Percentiles rank a stretch among this genome's conserved stretches.
Conservation (phyloP, 176 grass and related monocot genomes). For the Hsuehochloa calcarea region DNA sequence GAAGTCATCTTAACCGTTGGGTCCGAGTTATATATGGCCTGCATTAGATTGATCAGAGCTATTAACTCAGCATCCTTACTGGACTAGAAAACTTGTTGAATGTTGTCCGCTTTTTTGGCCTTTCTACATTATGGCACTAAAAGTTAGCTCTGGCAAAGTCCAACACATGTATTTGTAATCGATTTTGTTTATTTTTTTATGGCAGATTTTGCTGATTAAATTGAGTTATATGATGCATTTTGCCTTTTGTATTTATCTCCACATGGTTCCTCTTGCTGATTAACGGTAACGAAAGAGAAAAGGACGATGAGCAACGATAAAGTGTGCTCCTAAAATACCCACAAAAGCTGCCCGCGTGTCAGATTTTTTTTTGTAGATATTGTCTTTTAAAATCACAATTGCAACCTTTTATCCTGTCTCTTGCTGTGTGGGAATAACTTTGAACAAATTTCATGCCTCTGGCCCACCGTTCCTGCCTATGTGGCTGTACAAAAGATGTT, state of each 20-base stretch:
- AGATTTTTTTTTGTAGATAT: slow-evolving; percentile 37
- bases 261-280: neutral
- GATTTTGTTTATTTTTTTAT: neutral
- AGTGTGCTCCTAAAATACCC: slow-evolving; percentile 37
- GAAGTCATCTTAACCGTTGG: neutral
- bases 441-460: slow-evolving; percentile 21
- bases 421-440: slow-evolving; percentile 32
- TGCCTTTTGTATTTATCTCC: neutral
- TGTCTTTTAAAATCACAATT: slow-evolving; percentile 12
- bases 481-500: slow-evolving; percentile 2
- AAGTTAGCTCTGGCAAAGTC: neutral
- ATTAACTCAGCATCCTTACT: neutral
- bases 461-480: slow-evolving; percentile 9
- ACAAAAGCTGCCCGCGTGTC: slow-evolving; percentile 27
- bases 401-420: slow-evolving; percentile 30
- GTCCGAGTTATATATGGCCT: neutral
- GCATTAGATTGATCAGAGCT: neutral
- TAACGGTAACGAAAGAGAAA: slow-evolving; percentile 33
- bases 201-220: neutral
- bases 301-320: neutral
- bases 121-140: neutral
- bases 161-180: neutral
- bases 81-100: neutral
- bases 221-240: neutral
- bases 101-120: neutral